A percentile compares a stretch with the other conserved stretches of the same genome.
phyloP scores from a whole-genome alignment of 495 filamentous ascomycete genomes.

The Cercophora samala region DNA sequence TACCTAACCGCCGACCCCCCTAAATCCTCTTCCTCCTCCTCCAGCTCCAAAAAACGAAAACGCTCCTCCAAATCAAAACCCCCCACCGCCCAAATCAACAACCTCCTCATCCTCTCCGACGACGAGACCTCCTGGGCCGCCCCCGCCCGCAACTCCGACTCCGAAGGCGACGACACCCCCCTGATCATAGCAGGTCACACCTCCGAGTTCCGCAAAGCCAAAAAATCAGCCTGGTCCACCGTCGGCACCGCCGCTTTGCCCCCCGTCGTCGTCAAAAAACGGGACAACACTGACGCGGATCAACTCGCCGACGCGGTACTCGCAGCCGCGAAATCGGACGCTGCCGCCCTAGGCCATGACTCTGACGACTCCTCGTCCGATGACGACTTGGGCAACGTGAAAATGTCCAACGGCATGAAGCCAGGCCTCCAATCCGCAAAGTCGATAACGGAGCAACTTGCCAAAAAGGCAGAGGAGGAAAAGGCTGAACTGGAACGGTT shows the following conservation, averaged over 20 bases:
- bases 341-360: conserved; percentile 51
- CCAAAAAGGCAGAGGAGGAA: conserved; percentile 47
- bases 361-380: conserved; percentile 7
- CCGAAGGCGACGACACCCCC: conserved; percentile 40
- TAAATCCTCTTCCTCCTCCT: conserved; percentile 56
- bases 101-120: conserved; percentile 89
- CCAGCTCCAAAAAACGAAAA: conserved; percentile 71
- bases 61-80: conserved; percentile 56
- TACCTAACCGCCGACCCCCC: conserved; percentile 77
- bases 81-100: conserved; percentile 45
- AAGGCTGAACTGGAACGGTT: conserved; percentile 34
- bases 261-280: conserved; percentile 24
- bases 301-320: conserved; percentile 82
- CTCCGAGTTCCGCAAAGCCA: conserved; percentile 72
- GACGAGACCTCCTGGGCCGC: conserved; percentile 68
- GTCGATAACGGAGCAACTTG: conserved; percentile 72
- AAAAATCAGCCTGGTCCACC: conserved; percentile 75
- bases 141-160: conserved; percentile 42
- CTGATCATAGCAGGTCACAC: conserved; percentile 50
- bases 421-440: conserved; percentile 82
- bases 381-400: conserved; percentile 18
- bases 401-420: conserved; percentile 81
- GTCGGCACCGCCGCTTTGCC: conserved; percentile 52
- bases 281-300: conserved; percentile 44
- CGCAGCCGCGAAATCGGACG: conserved; percentile 65